Evolutionary conservation across 352 stramenopile species (phyloP).

Genomic region (Phytophthora crassamura): DNA sequence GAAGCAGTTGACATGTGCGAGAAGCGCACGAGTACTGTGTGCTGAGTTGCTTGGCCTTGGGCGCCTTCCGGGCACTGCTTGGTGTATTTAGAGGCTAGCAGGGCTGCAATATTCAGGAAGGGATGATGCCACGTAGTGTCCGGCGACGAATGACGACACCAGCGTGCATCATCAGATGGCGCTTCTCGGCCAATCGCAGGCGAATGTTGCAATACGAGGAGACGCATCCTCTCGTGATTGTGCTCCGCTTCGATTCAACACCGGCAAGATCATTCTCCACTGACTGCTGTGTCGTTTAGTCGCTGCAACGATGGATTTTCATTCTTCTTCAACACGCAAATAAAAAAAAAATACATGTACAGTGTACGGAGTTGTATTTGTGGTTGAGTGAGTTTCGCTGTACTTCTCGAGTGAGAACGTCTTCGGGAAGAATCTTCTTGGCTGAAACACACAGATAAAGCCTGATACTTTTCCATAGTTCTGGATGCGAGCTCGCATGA

Average conservation of each 20-base stretch:
- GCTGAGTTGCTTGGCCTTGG: not conserved
- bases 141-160: constrained; percentile 21
- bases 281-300: no score
- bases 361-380: not conserved
- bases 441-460: constrained; percentile 17
- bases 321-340: not conserved
- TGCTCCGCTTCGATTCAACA: not conserved
- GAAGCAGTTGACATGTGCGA: not conserved
- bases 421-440: not conserved
- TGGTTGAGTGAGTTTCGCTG: constrained; percentile 1
- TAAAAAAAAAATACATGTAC: no score
- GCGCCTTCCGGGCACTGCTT: not conserved
- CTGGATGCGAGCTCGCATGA: no score
- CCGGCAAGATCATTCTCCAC: no score
- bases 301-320: not conserved
- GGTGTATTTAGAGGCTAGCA: not conserved
- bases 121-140: constrained; percentile 14
- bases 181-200: constrained; percentile 14
- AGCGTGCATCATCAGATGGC: constrained; percentile 14
- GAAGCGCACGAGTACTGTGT: constrained; percentile 2
- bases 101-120: constrained; percentile 19
- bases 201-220: constrained; percentile 13
- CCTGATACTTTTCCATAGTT: not conserved
- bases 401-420: no score
- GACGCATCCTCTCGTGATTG: constrained; percentile 14